Base-by-base conservation (phyloP, 768 basidiomycete genomes). In the Podaxis pistillaris region DNA sequence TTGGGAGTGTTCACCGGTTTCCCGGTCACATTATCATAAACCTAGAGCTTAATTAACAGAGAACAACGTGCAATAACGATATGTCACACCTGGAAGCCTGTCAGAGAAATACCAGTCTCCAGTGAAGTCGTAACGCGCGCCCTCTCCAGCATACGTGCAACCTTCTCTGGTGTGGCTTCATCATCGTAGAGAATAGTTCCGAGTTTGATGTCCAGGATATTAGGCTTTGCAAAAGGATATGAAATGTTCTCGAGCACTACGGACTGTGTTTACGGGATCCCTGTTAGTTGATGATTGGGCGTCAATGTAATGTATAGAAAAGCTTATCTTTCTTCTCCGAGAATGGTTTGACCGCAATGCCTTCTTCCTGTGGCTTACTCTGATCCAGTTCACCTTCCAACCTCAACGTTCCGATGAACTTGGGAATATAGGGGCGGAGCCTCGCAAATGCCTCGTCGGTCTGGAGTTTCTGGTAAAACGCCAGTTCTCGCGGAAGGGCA, bases 181-280 rank as follows among this genome's bases (percentile, higher is more conserved):
- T 88, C 83, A 56, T 92, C 94, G 65, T 91, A 92, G n/a, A 98
- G 81, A 1, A 90, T 79, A 0, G 90, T 96, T 1, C 97, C 97
- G 15, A 98, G 89, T 74, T 98, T 99, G 71, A 94, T 81, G 72
- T 99, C 96, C 30, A 98, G 79, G 62, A 97, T 83, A 67, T 91
- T 94, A 5, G 96, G 96, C 71, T 87, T 89, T 38, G 75, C 68
- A 78, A 95, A 98, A 1, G 80, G 70, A 66, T 88, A 74, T 1
- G 90, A 75, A 12, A 95, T 76, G 72, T 99, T 98, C 76, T 96
- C 89, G 2, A 99, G 75, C 33, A 96, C 93, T 58, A 96, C 77
- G 63, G 85, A 88, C 79, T 95, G 86, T 79, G 66, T 57, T 66
- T 57, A 66, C 62, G 56, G 52, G 56, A 52, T 56, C 37, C 51